Conservation (phyloP, 129 eudicot species). For the Gnaphalium uliginosum region DNA sequence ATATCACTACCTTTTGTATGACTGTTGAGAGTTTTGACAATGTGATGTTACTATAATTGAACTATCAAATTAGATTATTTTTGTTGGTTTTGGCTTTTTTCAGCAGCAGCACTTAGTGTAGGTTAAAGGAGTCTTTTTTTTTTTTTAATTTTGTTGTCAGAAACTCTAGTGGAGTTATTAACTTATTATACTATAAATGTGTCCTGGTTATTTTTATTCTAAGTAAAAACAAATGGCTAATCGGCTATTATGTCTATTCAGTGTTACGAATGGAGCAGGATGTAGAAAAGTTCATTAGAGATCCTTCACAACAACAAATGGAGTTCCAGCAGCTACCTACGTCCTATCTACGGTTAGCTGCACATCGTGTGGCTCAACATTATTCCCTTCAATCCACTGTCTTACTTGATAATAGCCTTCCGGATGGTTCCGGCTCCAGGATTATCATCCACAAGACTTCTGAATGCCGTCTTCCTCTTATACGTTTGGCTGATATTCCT, state of each 20-base stretch:
- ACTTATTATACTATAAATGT: background rate
- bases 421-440: slow-evolving; percentile 81
- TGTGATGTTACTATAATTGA: slow-evolving; percentile 1
- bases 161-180: background rate
- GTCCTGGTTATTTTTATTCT: background rate
- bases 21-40: background rate
- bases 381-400: slow-evolving; percentile 90
- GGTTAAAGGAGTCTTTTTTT: background rate
- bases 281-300: slow-evolving; percentile 82
- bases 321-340: slow-evolving; percentile 95
- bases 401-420: slow-evolving; percentile 59
- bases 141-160: background rate
- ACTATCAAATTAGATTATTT: background rate
- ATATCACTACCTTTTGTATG: background rate
- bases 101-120: background rate
- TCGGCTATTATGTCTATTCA: slow-evolving; percentile 32
- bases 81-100: background rate
- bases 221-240: background rate
- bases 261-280: slow-evolving; percentile 96
- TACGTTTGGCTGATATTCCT: slow-evolving; percentile 92
- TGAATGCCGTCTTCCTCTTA: slow-evolving; percentile 60
- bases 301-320: slow-evolving; percentile 82
- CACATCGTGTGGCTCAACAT: slow-evolving; percentile 98
- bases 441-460: slow-evolving; percentile 79
- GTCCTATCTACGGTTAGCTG: slow-evolving; percentile 92